Conservation (phyloP, 805 yeast species). For the Kazachstania bromeliacearum region DNA sequence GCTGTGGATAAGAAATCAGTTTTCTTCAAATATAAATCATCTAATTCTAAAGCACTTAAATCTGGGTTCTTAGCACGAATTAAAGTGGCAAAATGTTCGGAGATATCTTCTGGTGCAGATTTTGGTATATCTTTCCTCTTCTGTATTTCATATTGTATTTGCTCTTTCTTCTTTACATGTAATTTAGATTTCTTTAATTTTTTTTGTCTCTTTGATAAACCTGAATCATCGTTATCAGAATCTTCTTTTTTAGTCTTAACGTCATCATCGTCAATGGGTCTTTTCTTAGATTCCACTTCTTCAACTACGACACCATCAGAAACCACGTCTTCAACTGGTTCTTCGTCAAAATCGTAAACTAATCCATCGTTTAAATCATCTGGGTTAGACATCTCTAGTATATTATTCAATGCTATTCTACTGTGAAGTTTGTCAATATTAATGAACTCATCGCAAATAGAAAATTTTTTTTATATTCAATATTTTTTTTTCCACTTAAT, state of each 20-base stretch:
- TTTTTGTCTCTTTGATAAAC: slow-evolving; percentile 26
- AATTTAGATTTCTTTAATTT: slow-evolving; percentile 33
- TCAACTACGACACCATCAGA: slow-evolving; percentile 15
- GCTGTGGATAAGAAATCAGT: slow-evolving; percentile 52
- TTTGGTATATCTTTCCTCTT: slow-evolving; percentile 48
- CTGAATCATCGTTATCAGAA: slow-evolving; percentile 4
- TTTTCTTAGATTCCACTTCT: slow-evolving; percentile 6
- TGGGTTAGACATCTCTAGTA: slow-evolving; percentile 35
- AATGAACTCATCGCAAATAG: too few species aligned
- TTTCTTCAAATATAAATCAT: slow-evolving; percentile 53
- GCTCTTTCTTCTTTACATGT: slow-evolving; percentile 55
- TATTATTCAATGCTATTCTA: too few species aligned
- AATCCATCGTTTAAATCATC: slow-evolving; percentile 80
- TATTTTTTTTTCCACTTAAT: too few species aligned
- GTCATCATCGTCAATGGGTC: slow-evolving; percentile 10
- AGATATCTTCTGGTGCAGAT: slow-evolving; percentile 49
- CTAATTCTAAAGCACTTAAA: slow-evolving; percentile 64
- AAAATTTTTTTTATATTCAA: too few species aligned
- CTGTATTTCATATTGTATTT: slow-evolving; percentile 54
- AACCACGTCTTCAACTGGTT: slow-evolving; percentile 28
- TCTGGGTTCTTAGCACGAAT: slow-evolving; percentile 54
- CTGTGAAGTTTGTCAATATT: too few species aligned
- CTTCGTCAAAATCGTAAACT: slow-evolving; percentile 41
- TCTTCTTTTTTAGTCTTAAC: slow-evolving; percentile 8
- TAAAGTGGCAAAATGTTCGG: slow-evolving; percentile 56